Conservation (phyloP, 139 green algal genomes). For the Spirogloea muscicola region DNA sequence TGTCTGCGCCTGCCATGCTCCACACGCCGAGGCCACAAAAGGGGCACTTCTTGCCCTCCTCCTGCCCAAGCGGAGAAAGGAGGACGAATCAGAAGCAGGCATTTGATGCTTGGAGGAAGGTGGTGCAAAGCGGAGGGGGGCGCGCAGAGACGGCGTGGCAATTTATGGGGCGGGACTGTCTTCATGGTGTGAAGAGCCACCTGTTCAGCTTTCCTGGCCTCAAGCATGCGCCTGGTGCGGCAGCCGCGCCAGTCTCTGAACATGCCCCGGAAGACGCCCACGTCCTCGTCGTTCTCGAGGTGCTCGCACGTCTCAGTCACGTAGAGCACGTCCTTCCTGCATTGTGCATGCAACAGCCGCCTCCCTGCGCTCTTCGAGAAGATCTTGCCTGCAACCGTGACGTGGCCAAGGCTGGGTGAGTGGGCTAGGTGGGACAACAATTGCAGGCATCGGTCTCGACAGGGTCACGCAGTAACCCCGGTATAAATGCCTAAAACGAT, state of each 20-base stretch:
- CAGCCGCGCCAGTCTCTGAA: neutral
- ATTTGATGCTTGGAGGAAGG: too few species aligned
- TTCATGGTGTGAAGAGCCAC: too few species aligned
- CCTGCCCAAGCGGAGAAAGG: neutral
- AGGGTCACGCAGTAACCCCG: too few species aligned
- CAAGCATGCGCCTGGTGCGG: neutral
- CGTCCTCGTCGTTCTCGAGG: neutral
- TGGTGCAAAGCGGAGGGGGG: too few species aligned
- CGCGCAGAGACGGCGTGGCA: too few species aligned
- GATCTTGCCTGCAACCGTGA: constrained; percentile 13
- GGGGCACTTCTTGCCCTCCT: neutral
- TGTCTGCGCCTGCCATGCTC: neutral
- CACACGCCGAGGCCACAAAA: neutral
- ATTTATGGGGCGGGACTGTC: too few species aligned
- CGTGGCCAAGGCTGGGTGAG: too few species aligned
- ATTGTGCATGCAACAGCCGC: neutral
- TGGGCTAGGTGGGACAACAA: too few species aligned
- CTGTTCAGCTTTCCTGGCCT: too few species aligned
- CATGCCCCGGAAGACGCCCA: constrained; percentile 4
- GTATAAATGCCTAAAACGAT: too few species aligned
- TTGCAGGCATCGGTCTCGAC: too few species aligned
- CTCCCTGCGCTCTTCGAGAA: constrained; percentile 3
- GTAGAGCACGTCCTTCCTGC: constrained; percentile 1
- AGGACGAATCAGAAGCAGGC: too few species aligned
- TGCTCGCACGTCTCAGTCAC: constrained; percentile 9